phyloP scores from a whole-genome alignment of 2,329 filamentous ascomycete genomes.

The Penicillium glabrum region DNA sequence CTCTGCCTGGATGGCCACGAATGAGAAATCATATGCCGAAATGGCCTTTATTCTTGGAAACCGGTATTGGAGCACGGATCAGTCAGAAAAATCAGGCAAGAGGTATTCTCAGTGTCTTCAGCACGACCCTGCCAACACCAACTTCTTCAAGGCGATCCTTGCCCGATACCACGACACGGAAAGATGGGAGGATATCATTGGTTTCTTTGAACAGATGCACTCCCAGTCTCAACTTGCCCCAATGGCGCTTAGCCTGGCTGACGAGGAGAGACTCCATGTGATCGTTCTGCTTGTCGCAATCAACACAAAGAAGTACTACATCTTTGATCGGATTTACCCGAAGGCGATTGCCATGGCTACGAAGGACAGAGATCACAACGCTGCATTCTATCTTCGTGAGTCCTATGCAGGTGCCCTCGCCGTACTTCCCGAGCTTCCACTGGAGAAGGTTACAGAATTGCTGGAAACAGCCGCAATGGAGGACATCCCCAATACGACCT shows the following conservation, averaged over 20 bases:
- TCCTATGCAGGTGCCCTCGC: neutral
- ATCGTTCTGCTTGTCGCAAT: neutral
- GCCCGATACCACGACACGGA: neutral
- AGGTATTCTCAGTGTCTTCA: neutral
- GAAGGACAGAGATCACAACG: neutral
- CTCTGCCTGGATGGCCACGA: slow-evolving; percentile 7
- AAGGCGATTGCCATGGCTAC: neutral
- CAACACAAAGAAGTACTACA: neutral
- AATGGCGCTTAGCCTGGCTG: neutral
- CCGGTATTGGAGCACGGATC: slow-evolving; percentile 2
- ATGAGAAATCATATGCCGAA: slow-evolving; percentile 4
- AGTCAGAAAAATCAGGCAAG: neutral
- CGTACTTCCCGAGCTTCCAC: neutral
- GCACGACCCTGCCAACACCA: neutral
- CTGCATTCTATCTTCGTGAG: neutral
- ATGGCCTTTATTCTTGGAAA: slow-evolving; percentile 12
- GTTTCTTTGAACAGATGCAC: neutral
- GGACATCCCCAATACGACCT: neutral
- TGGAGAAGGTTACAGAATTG: neutral
- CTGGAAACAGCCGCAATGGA: neutral
- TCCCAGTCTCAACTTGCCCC: neutral
- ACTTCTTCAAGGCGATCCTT: neutral
- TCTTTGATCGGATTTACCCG: neutral
- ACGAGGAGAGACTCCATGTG: neutral
- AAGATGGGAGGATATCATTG: neutral